Base-by-base conservation (phyloP, 768 basidiomycete species). In the Gloeostereum incarnatum region DNA sequence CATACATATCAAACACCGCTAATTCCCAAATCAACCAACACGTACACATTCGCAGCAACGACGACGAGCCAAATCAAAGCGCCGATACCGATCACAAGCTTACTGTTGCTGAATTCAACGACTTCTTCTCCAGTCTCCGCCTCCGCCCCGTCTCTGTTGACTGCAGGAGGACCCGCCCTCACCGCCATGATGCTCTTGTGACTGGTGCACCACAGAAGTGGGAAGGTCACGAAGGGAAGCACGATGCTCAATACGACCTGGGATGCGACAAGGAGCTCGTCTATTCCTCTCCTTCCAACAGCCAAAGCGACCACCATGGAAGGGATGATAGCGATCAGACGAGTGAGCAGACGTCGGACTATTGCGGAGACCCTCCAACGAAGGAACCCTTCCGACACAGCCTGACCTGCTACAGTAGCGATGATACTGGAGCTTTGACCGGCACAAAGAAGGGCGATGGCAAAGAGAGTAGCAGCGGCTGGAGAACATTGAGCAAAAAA, bases 391-490 rank as follows among this genome's bases (percentile, higher is more conserved):
- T 96, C 91, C 0, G 79, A 80, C 26, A 97, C 81, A 17, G 87
- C 81, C 58, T 96, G 92, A 0, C 91, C 91, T 1, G 88, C 82
- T 9, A 94, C 71, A 0, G 90, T 96, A 7, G 88, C 91, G 3
- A 94, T 82, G 35, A 96, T 72, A 6, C 83, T 85, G 0, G 93
- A 86, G 45, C 86, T 86, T 67, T 96, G 91, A 2, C 93, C 92
- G 2, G 89, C 68, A 24, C 80, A 76, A 9, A 97, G 70, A 11
- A 97, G 62, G 2, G 87, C 88, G 29, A 97, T 53, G 1, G 93
- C 92, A 49, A 96, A 97, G 26, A 96, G 60, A n/a, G 78, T 74
- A 0, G 84, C 92, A 6, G 88, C 81, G 27, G 72, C 88, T 87
- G 50, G n/a, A 42, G 22, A 4, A 24, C 13, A n/a, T 29, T 17